Evolutionary conservation across 495 filamentous ascomycete genomes (phyloP).

Genomic region (Parmelia sp.): DNA sequence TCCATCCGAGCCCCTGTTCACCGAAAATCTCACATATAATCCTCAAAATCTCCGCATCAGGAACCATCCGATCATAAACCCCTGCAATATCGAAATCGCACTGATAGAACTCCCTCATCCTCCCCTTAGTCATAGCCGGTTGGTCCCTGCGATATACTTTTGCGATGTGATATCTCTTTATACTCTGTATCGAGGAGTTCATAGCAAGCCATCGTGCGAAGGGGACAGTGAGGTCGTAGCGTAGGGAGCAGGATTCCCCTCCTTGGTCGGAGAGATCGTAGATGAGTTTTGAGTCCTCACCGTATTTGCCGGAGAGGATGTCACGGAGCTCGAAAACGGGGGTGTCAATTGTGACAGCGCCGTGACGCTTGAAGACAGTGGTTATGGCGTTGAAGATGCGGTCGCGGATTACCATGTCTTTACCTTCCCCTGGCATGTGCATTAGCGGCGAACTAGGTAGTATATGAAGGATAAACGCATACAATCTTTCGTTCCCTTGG

Average conservation of each 20-base stretch:
- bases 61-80: constrained; percentile 84
- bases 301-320: constrained; percentile 83
- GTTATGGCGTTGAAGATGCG: constrained; percentile 78
- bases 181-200: constrained; percentile 64
- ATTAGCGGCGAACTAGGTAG: background rate
- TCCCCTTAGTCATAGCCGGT: constrained; percentile 77
- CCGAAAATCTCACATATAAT: constrained; percentile 85
- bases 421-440: constrained; percentile 52
- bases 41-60: constrained; percentile 85
- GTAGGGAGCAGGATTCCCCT: constrained; percentile 74
- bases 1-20: constrained; percentile 57
- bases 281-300: constrained; percentile 85
- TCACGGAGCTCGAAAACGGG: constrained; percentile 74
- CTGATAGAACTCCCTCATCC: constrained; percentile 96
- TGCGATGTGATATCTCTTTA: constrained; percentile 85
- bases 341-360: constrained; percentile 79
- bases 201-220: constrained; percentile 84
- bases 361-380: constrained; percentile 83
- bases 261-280: constrained; percentile 84
- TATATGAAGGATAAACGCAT: constrained; percentile 27
- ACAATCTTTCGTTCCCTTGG: constrained; percentile 47
- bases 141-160: constrained; percentile 82
- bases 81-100: constrained; percentile 97
- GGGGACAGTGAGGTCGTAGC: constrained; percentile 90
- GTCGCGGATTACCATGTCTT: constrained; percentile 72